phyloP scores from a whole-genome alignment of 352 stramenopile species.

The Phytophthora europaea region DNA sequence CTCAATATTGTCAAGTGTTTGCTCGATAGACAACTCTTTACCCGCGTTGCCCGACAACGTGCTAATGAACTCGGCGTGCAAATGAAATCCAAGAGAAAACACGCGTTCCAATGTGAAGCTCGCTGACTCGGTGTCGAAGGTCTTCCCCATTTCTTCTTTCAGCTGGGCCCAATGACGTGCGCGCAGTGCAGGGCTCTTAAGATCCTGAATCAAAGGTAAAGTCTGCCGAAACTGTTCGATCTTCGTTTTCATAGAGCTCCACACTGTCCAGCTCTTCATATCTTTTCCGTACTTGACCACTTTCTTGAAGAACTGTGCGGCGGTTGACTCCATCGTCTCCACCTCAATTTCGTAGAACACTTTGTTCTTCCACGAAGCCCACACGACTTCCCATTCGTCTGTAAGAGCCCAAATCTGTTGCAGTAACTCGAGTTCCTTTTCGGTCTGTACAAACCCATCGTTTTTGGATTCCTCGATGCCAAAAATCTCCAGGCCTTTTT shows the following conservation, averaged over 20 bases:
- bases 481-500: slow-evolving; percentile 95
- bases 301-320: slow-evolving; percentile 93
- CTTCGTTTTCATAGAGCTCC: slow-evolving; percentile 94
- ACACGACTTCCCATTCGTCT: slow-evolving; percentile 92
- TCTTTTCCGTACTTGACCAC: slow-evolving; percentile 95
- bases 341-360: slow-evolving; percentile 94
- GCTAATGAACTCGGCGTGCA: slow-evolving; percentile 93
- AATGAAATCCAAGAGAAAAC: slow-evolving; percentile 90
- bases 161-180: slow-evolving; percentile 90
- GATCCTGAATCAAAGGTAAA: slow-evolving; percentile 93
- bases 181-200: slow-evolving; percentile 92
- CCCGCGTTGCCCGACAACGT: slow-evolving; percentile 92
- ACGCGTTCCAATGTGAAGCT: slow-evolving; percentile 89
- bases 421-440: slow-evolving; percentile 91
- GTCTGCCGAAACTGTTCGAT: slow-evolving; percentile 95
- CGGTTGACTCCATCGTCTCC: slow-evolving; percentile 91
- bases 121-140: slow-evolving; percentile 78
- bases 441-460: slow-evolving; percentile 85
- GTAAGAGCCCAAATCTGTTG: slow-evolving; percentile 92
- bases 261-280: slow-evolving; percentile 94
- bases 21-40: slow-evolving; percentile 95
- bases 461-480: slow-evolving; percentile 91
- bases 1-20: slow-evolving; percentile 89
- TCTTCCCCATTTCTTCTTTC: slow-evolving; percentile 91
- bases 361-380: slow-evolving; percentile 93